Evolutionary conservation across 306 rosid species (phyloP).

Genomic region (Prunus campanulata): DNA sequence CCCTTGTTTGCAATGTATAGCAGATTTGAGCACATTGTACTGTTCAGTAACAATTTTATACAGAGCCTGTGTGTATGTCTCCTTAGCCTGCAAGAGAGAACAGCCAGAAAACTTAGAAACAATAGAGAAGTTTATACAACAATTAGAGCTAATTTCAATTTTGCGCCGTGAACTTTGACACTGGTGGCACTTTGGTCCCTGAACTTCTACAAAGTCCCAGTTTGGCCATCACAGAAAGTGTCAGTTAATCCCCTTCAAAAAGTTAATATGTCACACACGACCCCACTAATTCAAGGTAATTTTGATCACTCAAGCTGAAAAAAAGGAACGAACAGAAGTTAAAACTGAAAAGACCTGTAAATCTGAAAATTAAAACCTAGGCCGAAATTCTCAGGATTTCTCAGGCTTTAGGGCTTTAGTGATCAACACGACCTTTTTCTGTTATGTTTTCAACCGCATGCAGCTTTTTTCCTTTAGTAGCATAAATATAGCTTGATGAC

Average conservation of each 20-base stretch:
- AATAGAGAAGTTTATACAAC: neutral
- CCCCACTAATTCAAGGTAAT: too few species aligned
- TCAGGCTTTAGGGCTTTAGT: too few species aligned
- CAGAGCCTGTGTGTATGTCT: constrained; percentile 59
- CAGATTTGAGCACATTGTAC: constrained; percentile 78
- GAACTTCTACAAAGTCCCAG: neutral
- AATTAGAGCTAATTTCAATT: neutral
- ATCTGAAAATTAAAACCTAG: too few species aligned
- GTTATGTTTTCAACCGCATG: too few species aligned
- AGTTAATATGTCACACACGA: neutral
- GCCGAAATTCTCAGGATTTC: too few species aligned
- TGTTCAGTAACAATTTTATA: constrained; percentile 60
- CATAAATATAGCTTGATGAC: too few species aligned
- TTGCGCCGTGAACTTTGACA: neutral
- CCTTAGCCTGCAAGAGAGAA: constrained; percentile 60
- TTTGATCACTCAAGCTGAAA: too few species aligned
- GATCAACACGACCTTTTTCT: too few species aligned
- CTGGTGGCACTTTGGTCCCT: neutral
- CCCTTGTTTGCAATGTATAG: constrained; percentile 65
- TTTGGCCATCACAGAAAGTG: neutral
- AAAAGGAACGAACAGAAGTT: too few species aligned
- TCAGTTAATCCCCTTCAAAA: neutral
- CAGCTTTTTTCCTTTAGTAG: too few species aligned
- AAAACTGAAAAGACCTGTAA: too few species aligned
- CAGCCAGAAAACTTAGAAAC: constrained; percentile 16